Conservation (phyloP, 2,329 filamentous ascomycete species). For the Exserohilum turcica region DNA sequence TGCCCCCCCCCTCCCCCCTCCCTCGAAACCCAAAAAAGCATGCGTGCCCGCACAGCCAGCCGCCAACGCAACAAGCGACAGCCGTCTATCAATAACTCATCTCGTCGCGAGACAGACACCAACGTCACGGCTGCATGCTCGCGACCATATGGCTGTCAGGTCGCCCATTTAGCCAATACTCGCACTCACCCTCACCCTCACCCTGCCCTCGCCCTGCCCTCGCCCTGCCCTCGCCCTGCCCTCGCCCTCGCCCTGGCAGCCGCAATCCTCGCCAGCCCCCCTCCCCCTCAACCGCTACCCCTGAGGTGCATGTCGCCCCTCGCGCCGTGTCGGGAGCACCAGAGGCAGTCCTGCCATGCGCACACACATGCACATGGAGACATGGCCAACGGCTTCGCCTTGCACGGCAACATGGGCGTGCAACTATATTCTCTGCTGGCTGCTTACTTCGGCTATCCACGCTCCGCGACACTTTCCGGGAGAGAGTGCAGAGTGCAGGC, state of each 20-base stretch:
- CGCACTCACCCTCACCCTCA: no score
- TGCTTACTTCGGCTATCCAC: conserved; percentile 15
- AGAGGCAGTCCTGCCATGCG: conserved; percentile 9
- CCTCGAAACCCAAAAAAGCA: background rate
- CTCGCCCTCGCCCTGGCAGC: background rate
- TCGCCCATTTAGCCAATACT: conserved; percentile 17
- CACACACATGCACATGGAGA: conserved; percentile 20
- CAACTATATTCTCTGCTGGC: conserved; percentile 20
- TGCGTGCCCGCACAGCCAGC: conserved; percentile 1
- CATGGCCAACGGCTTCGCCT: conserved; percentile 36
- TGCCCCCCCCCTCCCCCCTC: background rate
- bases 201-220: no score
- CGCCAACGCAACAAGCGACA: conserved; percentile 3
- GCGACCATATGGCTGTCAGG: background rate
- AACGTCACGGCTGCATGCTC: conserved; percentile 1
- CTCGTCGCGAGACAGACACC: background rate
- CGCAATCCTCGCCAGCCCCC: background rate
- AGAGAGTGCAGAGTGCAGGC: conserved; percentile 31
- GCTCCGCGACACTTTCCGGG: conserved; percentile 28
- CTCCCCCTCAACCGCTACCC: conserved; percentile 11
- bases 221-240: no score
- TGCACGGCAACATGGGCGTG: conserved; percentile 20
- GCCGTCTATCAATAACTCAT: conserved; percentile 10
- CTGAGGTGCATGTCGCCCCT: conserved; percentile 6
- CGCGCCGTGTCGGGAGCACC: conserved; percentile 17